These are phyloP conservation scores for Albugo candida DNA, from an alignment of 352 stramenopile species.

Conservation along the genomic window DNA sequence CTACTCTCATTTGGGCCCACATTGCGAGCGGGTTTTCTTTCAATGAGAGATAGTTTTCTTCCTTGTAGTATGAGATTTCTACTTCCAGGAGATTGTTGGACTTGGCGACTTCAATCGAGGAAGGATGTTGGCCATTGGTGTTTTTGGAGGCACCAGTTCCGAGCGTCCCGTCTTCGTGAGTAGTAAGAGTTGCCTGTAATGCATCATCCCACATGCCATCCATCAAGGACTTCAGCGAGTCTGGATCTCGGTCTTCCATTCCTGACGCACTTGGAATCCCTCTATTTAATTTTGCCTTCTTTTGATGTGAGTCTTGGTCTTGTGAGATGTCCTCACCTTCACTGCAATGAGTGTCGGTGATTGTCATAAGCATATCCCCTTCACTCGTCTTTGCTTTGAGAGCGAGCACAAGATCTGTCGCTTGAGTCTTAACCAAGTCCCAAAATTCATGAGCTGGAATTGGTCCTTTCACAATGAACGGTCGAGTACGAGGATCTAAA, in stretches of 20 bases:
- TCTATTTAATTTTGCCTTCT: neutral
- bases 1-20: conserved; percentile 56
- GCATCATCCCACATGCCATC: conserved; percentile 34
- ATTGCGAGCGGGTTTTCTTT: conserved; percentile 45
- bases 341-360: conserved; percentile 17
- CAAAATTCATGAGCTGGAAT: conserved; percentile 34
- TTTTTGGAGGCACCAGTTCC: conserved; percentile 35
- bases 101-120: conserved; percentile 38
- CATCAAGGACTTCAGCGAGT: neutral
- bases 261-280: no score
- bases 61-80: conserved; percentile 60
- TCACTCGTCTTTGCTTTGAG: conserved; percentile 33
- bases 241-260: neutral
- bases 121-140: conserved; percentile 1
- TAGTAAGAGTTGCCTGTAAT: conserved; percentile 45
- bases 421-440: conserved; percentile 45
- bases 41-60: conserved; percentile 34
- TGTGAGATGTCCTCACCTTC: conserved; percentile 8
- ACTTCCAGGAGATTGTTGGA: conserved; percentile 60
- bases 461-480: conserved; percentile 57
- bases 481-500: conserved; percentile 44
- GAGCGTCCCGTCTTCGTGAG: conserved; percentile 54
- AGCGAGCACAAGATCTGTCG: conserved; percentile 22
- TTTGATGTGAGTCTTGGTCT: neutral
- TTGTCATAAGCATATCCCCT: neutral